Conservation (phyloP, 495 filamentous ascomycete species). For the Aspergillus sclerotiicarbonarius region DNA sequence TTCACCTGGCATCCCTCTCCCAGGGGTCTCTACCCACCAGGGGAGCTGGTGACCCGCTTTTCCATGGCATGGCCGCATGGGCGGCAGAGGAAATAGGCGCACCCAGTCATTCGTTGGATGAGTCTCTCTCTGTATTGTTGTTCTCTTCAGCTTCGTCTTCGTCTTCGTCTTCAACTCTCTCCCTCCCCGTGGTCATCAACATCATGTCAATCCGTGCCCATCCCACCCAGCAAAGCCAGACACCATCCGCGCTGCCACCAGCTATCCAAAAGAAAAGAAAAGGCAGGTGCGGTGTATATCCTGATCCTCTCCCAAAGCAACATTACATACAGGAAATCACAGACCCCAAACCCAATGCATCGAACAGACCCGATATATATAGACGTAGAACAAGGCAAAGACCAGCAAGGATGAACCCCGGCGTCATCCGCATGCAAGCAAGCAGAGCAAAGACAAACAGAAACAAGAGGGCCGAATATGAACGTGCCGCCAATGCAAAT, state of each 20-base stretch:
- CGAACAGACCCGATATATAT: conserved; percentile 22
- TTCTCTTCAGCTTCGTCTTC: background rate
- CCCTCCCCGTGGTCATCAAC: conserved; percentile 1
- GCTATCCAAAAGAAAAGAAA: background rate
- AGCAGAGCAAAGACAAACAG: background rate
- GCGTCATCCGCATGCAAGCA: conserved; percentile 2
- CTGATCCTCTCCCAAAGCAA: conserved; percentile 12
- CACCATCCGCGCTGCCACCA: background rate
- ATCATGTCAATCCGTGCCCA: background rate
- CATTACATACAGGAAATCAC: conserved; percentile 22
- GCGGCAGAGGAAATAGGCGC: no score
- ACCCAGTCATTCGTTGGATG: background rate
- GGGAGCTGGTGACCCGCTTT: no score
- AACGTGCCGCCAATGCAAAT: conserved; percentile 28
- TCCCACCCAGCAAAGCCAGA: background rate
- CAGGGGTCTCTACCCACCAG: no score
- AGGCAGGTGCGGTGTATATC: conserved; percentile 19
- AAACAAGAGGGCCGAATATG: conserved; percentile 10
- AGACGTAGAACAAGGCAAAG: conserved; percentile 9
- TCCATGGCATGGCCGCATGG: no score
- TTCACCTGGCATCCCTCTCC: background rate
- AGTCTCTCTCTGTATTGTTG: background rate
- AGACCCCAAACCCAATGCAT: conserved; percentile 18
- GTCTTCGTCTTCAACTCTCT: background rate
- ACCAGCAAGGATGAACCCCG: background rate